Evolutionary conservation across 805 yeast genomes (phyloP), one percentile per base, ranked within the genome.

Genomic region (Starmerella tilneyi): DNA sequence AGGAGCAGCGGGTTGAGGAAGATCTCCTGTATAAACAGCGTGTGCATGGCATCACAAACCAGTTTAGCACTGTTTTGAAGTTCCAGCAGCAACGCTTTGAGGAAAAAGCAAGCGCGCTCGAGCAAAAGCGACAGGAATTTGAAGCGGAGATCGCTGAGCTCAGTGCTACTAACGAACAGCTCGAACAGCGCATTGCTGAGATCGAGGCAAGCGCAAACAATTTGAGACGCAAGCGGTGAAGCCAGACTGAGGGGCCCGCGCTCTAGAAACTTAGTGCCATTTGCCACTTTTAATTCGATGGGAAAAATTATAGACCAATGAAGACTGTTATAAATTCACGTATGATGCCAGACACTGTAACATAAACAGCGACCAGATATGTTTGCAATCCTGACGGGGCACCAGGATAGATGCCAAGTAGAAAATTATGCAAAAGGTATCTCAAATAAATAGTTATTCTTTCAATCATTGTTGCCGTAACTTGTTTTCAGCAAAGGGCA

Each of bases 51-150:
- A 41, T 55, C 24, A 33, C 41, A 30, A 32, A 81, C 64, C 81
- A 80, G 63, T 85, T 84, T 66, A 83, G 92, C 5, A 88, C 81
- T 59, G 94, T 85, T 64, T 76, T 84, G 43, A 79, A 81, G 65
- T 85, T 84, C 47, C 95, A 86, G 67, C 94, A 84, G 63, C 88
- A 81, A 58, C 75, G 94, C 65, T 85, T 86, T 60, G 80, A 85
- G 68, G 89, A 83, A 66, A 86, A 95, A 94, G 86, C 81, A 63
- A 78, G 80, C 53, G 85, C 84, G 63, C 83, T 86, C 58, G 53
- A 81, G 79, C 56, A 89, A 80, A 64, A 76, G 84, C 71, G 75
- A 78, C 63, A 78, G 85, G 66, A 24, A 13, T 36, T 45, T 13
- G 26, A 42, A 23, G 27, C 24, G 11, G 56, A 53, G 35, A 31